Percentiles rank a stretch among this genome's conserved stretches.
These are phyloP conservation scores for Paraurostyla sp. DNA, from an alignment of 73 alveolate genomes.

Conservation along the genomic window DNA sequence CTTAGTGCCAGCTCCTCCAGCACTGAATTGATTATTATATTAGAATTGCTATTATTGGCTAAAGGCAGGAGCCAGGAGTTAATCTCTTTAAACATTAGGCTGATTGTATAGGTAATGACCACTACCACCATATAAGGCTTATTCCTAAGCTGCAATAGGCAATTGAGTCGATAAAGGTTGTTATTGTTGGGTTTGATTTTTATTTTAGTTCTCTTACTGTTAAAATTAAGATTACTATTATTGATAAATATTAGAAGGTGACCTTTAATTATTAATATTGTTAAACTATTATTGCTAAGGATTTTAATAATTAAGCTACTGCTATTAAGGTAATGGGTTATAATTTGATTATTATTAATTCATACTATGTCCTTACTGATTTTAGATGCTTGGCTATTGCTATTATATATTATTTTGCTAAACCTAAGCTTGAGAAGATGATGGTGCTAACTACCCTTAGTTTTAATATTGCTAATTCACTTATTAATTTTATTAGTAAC, in stretches of 20 bases:
- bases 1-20: slow-evolving; percentile 56
- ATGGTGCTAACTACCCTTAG: not conserved
- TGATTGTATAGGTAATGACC: slow-evolving; percentile 39
- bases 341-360: not conserved
- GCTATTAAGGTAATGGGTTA: not conserved
- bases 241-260: too few relatives aligned
- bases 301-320: too few relatives aligned
- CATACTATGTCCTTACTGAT: not conserved
- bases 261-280: too few relatives aligned
- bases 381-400: too few relatives aligned
- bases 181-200: not conserved
- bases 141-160: not conserved
- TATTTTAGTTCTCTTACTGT: not conserved
- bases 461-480: not conserved
- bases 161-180: not conserved
- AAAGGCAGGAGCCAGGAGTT: slow-evolving; percentile 33
- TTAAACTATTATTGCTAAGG: too few relatives aligned
- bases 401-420: too few relatives aligned
- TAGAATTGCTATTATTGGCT: not conserved
- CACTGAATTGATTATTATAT: not conserved
- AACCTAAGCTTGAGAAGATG: not conserved
- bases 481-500: too few relatives aligned
- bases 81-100: slow-evolving; percentile 3
- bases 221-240: not conserved
- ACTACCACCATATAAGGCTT: slow-evolving; percentile 56